Evolutionary conservation across 352 stramenopile species (phyloP), one percentile per base, ranked within the genome.

Genomic region (Phytopythium helicoides): DNA sequence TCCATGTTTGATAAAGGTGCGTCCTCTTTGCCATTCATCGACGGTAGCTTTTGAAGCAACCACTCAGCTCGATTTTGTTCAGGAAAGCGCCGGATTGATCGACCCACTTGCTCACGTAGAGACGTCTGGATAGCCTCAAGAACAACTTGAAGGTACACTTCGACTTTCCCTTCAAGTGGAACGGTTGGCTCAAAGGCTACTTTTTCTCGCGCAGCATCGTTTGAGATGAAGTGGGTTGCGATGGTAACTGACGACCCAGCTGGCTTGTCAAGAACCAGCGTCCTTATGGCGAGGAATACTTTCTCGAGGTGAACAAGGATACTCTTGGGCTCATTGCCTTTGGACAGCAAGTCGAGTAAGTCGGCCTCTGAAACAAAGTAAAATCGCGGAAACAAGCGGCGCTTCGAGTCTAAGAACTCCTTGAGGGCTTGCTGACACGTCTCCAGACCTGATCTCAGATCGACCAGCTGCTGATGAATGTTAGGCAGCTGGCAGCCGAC

Each of bases 291-390:
- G 19, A 93, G 57, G 22, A 90, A 93, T 1, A 93, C 57, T 76
- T 98, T 98, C 35, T 96, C 86, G 11, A 97, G 72, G 60, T 98
- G 93, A 31, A 89, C 66, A 47, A 98, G 75, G 28, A 98, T 92
- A 47, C 85, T 95, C 34, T 79, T 71, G 3, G 93, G 94, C 10
- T 76, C 73, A 38, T 70, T 94, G 5, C 94, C 94, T 47, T 97
- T 98, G 15, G 90, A 98, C 6, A 98, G 73, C 33, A 98, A 84
- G 56, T 98, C 94, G 14, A 98, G 71, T 26, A 98, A 58, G 60
- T 98, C 93, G 0, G 90, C 81, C 59, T 97, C 93, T 0, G 89
- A 97, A 16, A 97, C 89, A 52, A 98, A 98, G 66, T 98, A 98
- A 50, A 98, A 98, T 0, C 94, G 79, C 6, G 94, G 94, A 40